Conservation (phyloP, 208 protist species). For the Leishmania braziliensis region DNA sequence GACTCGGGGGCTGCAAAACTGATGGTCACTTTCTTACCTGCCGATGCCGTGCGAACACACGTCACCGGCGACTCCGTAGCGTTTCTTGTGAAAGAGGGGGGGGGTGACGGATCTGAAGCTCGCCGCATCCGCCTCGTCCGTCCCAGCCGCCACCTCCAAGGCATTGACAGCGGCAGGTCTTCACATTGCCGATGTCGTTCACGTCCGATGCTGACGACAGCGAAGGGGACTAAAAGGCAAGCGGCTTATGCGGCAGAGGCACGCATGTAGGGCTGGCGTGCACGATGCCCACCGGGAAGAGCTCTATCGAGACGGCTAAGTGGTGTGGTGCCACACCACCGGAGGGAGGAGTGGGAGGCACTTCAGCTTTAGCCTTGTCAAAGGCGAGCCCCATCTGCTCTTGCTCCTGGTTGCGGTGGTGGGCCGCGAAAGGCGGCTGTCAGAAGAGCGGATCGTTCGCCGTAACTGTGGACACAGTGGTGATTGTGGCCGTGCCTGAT, state of each 20-base stretch:
- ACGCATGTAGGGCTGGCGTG: background rate
- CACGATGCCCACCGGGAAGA: background rate
- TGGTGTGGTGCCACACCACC: background rate
- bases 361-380: background rate
- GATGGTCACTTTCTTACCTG: background rate
- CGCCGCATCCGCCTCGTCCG: background rate
- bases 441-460: background rate
- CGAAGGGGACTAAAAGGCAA: background rate
- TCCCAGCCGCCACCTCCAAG: background rate
- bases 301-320: background rate
- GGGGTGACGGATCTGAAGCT: conserved; percentile 23
- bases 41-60: background rate
- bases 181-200: background rate
- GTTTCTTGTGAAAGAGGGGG: conserved; percentile 15
- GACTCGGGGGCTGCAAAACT: background rate
- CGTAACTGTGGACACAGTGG: background rate
- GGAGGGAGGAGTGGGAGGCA: background rate
- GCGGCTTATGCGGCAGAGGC: background rate
- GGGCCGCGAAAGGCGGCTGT: background rate
- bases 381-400: background rate
- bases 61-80: background rate
- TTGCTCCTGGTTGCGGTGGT: background rate
- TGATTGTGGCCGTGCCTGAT: background rate
- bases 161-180: background rate
- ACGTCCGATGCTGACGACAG: background rate